phyloP scores from a whole-genome alignment of 2,329 filamentous ascomycete species.

The Fusarium anguioides region DNA sequence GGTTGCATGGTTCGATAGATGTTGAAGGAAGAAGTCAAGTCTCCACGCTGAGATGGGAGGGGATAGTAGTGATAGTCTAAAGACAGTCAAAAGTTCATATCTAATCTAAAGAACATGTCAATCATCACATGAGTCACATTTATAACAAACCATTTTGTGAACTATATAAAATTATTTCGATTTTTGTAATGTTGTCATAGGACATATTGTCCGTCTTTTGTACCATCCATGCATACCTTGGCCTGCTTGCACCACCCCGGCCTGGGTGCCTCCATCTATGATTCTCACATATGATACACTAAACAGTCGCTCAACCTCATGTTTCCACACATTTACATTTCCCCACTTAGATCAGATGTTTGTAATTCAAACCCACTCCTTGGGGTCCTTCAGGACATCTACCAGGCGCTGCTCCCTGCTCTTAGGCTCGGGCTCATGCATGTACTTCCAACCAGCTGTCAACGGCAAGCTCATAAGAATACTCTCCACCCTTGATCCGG shows the following conservation, averaged over 20 bases:
- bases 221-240: too few relatives aligned
- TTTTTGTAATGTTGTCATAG: neutral
- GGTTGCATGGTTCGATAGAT: constrained; percentile 15
- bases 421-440: constrained; percentile 84
- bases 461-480: constrained; percentile 97
- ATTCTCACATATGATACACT: constrained; percentile 40
- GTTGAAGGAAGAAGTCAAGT: neutral
- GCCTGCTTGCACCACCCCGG: constrained; percentile 25
- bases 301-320: constrained; percentile 28
- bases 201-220: constrained; percentile 11
- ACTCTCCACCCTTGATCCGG: constrained; percentile 91
- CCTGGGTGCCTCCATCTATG: constrained; percentile 34
- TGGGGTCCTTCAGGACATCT: constrained; percentile 73
- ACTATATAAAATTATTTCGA: constrained; percentile 10
- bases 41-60: constrained; percentile 8
- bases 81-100: neutral
- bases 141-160: neutral
- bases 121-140: neutral
- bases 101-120: neutral
- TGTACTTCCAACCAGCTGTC: constrained; percentile 95
- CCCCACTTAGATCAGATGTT: neutral
- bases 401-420: constrained; percentile 83
- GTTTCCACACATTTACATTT: constrained; percentile 8
- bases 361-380: constrained; percentile 69
- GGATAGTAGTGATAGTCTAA: neutral